Percentiles rank a stretch among this genome's conserved stretches.
These are phyloP conservation scores for Zymoseptoria crescenta DNA, from an alignment of 2,329 filamentous ascomycete genomes.

Conservation along the genomic window DNA sequence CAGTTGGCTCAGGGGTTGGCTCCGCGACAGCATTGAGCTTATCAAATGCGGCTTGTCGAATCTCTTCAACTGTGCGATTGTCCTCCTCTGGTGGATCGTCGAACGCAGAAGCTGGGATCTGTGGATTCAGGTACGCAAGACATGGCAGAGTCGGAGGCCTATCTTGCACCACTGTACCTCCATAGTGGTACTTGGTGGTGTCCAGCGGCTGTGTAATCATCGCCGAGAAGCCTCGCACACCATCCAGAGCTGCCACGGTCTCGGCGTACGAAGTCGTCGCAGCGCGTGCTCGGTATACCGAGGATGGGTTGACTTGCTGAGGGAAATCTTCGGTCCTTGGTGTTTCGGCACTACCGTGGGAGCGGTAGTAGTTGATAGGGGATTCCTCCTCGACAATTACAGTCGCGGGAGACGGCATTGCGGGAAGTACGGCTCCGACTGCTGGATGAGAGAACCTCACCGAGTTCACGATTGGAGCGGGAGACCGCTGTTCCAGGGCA, in stretches of 20 bases:
- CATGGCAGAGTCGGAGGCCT: background rate
- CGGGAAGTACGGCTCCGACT: background rate
- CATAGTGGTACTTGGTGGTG: background rate
- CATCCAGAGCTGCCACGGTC: background rate
- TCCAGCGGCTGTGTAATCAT: background rate
- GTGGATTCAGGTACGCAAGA: background rate
- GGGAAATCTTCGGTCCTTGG: background rate
- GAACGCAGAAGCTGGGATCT: background rate
- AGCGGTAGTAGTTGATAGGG: background rate
- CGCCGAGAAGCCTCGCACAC: background rate
- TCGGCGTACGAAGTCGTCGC: background rate
- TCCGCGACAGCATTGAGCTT: background rate
- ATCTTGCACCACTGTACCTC: background rate
- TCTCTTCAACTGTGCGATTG: background rate
- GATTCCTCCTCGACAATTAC: background rate
- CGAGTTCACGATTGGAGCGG: background rate
- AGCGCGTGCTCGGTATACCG: background rate
- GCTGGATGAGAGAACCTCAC: constrained; percentile 1
- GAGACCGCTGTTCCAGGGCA: background rate
- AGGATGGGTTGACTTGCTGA: background rate
- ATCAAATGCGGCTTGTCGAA: background rate
- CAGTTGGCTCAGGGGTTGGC: background rate
- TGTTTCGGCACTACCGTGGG: background rate
- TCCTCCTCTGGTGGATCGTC: background rate
- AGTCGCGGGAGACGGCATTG: background rate